Percentiles rank a stretch among this genome's conserved stretches.
phyloP scores from a whole-genome alignment of 176 grass and related monocot genomes.

The Cocos nucifera region DNA sequence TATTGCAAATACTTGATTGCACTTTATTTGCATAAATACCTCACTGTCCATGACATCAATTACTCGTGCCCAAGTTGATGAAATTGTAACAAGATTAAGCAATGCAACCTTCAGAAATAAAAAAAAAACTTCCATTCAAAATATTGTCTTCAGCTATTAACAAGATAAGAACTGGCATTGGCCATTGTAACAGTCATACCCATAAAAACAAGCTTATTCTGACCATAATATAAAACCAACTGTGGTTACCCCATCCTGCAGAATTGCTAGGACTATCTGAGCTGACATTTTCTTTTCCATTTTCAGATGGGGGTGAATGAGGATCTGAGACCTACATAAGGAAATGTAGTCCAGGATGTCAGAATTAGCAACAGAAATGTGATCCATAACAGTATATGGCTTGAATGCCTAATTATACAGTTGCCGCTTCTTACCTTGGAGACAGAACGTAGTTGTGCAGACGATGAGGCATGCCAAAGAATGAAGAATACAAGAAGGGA shows the following conservation, averaged over 20 bases:
- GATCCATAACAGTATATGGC: too few relatives aligned
- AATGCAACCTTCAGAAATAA: slow-evolving; percentile 59
- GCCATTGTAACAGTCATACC: slow-evolving; percentile 27
- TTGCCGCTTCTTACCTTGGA: slow-evolving; percentile 38
- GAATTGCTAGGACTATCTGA: slow-evolving; percentile 34
- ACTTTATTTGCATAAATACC: slow-evolving; percentile 31
- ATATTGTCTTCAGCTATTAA: slow-evolving; percentile 1
- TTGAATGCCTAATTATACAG: too few relatives aligned
- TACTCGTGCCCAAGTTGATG: slow-evolving; percentile 85
- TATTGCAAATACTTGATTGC: not conserved
- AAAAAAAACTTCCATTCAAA: slow-evolving; percentile 11
- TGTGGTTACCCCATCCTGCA: slow-evolving; percentile 52
- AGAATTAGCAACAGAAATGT: too few relatives aligned
- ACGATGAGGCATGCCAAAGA: slow-evolving; percentile 74
- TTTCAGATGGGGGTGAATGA: not conserved
- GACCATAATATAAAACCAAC: slow-evolving; percentile 72
- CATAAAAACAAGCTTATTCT: slow-evolving; percentile 83
- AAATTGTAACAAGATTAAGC: slow-evolving; percentile 96
- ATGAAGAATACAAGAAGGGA: slow-evolving; percentile 80
- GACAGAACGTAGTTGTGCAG: slow-evolving; percentile 9
- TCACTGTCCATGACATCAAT: slow-evolving; percentile 96
- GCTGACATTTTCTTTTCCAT: slow-evolving; percentile 25
- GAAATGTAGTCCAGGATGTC: not conserved
- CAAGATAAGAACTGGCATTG: not conserved
- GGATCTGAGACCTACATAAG: not conserved